Percentiles rank a stretch among this genome's conserved stretches.
phyloP scores from a whole-genome alignment of 2,329 filamentous ascomycete genomes.

The Epichloe sp. region DNA sequence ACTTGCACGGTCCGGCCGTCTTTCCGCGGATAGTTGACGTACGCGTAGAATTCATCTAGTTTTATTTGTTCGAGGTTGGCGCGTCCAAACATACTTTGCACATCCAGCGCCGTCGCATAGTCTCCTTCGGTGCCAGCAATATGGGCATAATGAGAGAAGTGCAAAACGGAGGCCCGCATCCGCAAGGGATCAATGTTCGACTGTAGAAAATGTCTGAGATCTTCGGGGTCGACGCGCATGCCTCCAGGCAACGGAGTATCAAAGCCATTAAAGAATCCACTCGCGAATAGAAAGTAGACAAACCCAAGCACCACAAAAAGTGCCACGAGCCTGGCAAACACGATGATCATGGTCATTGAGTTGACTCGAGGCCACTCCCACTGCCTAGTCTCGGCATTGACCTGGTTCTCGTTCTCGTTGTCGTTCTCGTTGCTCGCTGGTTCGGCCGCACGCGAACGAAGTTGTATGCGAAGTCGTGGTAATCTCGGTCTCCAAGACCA shows the following conservation, averaged over 20 bases:
- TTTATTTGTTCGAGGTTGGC: constrained; percentile 63
- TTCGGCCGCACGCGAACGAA: constrained; percentile 26
- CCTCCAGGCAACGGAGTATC: constrained; percentile 49
- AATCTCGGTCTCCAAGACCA: constrained; percentile 41
- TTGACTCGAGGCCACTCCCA: constrained; percentile 25
- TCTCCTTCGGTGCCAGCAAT: constrained; percentile 91
- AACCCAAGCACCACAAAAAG: constrained; percentile 63
- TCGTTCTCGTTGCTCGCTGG: constrained; percentile 9
- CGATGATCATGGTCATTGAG: constrained; percentile 36
- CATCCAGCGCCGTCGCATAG: constrained; percentile 71
- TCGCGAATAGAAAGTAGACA: constrained; percentile 75
- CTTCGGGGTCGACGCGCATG: constrained; percentile 68
- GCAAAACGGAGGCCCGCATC: constrained; percentile 60
- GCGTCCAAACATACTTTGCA: constrained; percentile 61
- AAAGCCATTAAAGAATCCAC: constrained; percentile 63
- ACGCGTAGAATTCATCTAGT: constrained; percentile 73
- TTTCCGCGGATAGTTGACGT: constrained; percentile 76
- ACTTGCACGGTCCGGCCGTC: constrained; percentile 74
- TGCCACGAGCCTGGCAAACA: constrained; percentile 61
- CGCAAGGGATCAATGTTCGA: constrained; percentile 54
- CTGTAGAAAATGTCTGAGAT: constrained; percentile 63
- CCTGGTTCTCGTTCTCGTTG: constrained; percentile 3
- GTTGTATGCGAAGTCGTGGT: constrained; percentile 36
- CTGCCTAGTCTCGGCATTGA: constrained; percentile 12
- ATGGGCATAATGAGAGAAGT: constrained; percentile 76